Percentiles rank a stretch among this genome's conserved stretches.
These are phyloP conservation scores for Pseudocercospora fuligena DNA, from an alignment of 2,329 filamentous ascomycete species.

Conservation along the genomic window DNA sequence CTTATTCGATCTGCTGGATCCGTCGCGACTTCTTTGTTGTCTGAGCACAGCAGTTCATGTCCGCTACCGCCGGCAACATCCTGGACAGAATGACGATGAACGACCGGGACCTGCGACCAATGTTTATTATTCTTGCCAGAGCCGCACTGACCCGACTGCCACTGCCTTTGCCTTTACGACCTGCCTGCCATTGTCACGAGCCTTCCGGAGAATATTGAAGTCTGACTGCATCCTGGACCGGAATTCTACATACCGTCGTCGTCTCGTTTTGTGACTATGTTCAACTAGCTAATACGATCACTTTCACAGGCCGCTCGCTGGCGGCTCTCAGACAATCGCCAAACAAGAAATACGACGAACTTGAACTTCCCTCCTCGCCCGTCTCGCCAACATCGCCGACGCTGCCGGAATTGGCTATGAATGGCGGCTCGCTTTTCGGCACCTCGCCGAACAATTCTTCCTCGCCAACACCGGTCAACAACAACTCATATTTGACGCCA, in stretches of 20 bases:
- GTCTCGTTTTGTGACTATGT: background rate
- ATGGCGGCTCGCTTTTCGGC: constrained; percentile 18
- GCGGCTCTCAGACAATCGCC: constrained; percentile 3
- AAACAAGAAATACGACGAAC: background rate
- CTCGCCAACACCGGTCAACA: constrained; percentile 1
- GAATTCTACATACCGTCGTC: constrained; percentile 2
- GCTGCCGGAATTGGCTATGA: constrained; percentile 27
- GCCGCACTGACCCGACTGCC: constrained; percentile 1
- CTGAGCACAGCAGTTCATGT: background rate
- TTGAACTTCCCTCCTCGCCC: constrained; percentile 8
- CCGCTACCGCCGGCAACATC: background rate
- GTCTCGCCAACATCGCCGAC: constrained; percentile 6
- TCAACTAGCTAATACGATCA: background rate
- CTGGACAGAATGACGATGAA: constrained; percentile 8
- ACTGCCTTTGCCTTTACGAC: background rate
- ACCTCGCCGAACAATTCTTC: constrained; percentile 14
- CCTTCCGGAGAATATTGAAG: background rate
- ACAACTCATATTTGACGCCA: constrained; percentile 22
- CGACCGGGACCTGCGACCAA: background rate
- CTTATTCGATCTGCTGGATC: background rate
- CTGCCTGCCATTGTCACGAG: background rate
- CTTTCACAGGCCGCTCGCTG: constrained; percentile 10
- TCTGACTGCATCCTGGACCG: constrained; percentile 5
- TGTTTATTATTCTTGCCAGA: constrained; percentile 2
- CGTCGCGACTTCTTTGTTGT: constrained; percentile 5